Base-by-base conservation (phyloP, 768 basidiomycete genomes). In the Auricularia heimuer region DNA sequence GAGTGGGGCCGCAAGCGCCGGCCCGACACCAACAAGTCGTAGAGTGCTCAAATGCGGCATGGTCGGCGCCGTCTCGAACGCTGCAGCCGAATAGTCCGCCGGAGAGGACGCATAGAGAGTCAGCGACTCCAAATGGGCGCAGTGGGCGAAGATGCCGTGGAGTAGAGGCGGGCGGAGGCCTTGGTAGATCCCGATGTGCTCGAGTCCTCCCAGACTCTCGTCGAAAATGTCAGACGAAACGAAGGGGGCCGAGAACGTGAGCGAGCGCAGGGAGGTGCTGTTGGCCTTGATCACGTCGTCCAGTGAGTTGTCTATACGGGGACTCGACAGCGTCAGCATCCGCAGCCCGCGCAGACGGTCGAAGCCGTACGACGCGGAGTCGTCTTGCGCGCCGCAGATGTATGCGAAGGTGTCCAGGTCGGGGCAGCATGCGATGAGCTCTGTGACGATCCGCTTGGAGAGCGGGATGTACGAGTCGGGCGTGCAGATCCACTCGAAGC, bases 141-240 rank as follows among this genome's bases (percentile, higher is more conserved):
- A 1, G 67, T 70, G 1, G 73, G 71, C 1, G 64, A 73, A 44
- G 73, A 76, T 63, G 61, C 71, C 3, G 70, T 51, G 18, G 10
- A 51, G 47, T 6, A 51, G 16, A 6, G 21, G 18, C 18, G 14
- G 18, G 7, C 47, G 47, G 6, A 51, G 21, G 7, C 47, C 47
- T 18, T 51, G 14, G 18, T 18, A 21, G 21, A 51, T 51, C 47
- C 21, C 47, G 10, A 51, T 8, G 6, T 21, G 47, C 8, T 16
- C 6, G 16, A 51, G 47, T 6, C 18, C 14, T 6, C 47, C 47
- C 18, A 51, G 47, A 42, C 12, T 7, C 47, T 18, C 47, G 1
- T 6, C 18, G 14, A 51, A 18, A 51, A 18, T 18, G 16, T 18
- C 47, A 4, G 14, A 16, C 21, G 47, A 18, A 4, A 51, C 21